Conservation (phyloP, 163 green algal species). For the Prototheca wickerhamii region DNA sequence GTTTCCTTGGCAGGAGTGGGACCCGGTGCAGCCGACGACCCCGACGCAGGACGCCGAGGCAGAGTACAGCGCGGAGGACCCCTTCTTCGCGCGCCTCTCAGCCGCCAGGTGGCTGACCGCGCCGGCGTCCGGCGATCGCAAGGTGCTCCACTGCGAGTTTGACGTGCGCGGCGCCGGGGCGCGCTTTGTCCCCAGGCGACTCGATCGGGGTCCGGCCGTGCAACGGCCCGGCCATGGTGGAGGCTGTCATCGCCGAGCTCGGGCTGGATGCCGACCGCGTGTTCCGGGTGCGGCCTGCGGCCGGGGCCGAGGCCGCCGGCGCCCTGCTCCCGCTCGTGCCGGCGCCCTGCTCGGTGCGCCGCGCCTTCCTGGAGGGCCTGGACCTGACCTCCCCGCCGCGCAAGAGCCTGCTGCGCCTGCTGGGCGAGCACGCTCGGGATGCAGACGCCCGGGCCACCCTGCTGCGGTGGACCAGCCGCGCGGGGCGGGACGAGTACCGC, state of each 20-base stretch:
- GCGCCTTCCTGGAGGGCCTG: slow-evolving; percentile 41
- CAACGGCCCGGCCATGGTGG: slow-evolving; percentile 64
- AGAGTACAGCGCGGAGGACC: no score
- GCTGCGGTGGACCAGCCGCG: slow-evolving; percentile 40
- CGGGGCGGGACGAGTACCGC: slow-evolving; percentile 51
- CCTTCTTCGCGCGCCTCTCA: no score
- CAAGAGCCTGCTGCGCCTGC: slow-evolving; percentile 74
- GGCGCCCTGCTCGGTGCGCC: slow-evolving; percentile 44
- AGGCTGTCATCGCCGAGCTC: slow-evolving; percentile 55
- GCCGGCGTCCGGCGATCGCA: no score
- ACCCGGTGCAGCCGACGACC: no score
- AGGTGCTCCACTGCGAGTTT: slow-evolving; percentile 51
- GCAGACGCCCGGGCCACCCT: slow-evolving; percentile 40
- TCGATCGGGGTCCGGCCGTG: slow-evolving; percentile 57
- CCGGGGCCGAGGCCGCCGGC: background rate
- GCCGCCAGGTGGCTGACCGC: no score
- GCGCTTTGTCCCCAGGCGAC: slow-evolving; percentile 55
- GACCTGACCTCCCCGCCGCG: slow-evolving; percentile 70
- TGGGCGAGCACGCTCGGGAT: slow-evolving; percentile 72
- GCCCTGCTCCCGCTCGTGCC: slow-evolving; percentile 45
- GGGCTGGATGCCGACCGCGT: slow-evolving; percentile 21
- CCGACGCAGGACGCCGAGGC: no score
- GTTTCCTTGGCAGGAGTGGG: no score
- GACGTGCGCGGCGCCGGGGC: slow-evolving; percentile 53
- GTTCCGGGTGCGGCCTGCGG: background rate